These are phyloP conservation scores for Mitragyna speciosa DNA, from an alignment of 257 asterid species.

Conservation along the genomic window DNA sequence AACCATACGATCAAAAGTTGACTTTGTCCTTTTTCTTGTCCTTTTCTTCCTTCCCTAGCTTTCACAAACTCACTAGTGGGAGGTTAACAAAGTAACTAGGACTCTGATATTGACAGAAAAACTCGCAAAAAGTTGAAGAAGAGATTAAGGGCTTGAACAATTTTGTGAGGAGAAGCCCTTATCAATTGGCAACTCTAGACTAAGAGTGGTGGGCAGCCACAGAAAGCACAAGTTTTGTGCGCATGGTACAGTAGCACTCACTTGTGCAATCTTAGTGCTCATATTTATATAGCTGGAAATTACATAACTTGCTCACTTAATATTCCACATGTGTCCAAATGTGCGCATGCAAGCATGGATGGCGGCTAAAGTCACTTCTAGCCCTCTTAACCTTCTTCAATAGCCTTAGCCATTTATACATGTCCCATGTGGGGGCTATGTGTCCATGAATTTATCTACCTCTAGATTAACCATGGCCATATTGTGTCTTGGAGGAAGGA, in stretches of 20 bases:
- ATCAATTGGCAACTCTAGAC: constrained; percentile 14
- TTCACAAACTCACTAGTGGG: background rate
- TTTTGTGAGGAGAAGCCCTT: background rate
- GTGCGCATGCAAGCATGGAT: constrained; percentile 67
- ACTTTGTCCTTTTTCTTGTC: background rate
- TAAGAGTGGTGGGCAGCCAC: constrained; percentile 49
- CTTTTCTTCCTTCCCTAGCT: background rate
- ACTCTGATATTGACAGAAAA: constrained; percentile 5
- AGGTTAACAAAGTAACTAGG: constrained; percentile 5
- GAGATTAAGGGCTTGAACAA: background rate
- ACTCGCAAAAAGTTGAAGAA: constrained; percentile 1
- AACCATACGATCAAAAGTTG: background rate
- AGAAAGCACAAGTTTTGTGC: constrained; percentile 39
- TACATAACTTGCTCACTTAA: constrained; percentile 8
- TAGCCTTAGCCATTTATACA: constrained; percentile 21
- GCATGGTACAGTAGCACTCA: constrained; percentile 78
- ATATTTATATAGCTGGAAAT: background rate
- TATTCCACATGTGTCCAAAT: constrained; percentile 17
- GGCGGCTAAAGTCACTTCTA: constrained; percentile 72
- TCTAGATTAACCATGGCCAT: constrained; percentile 37
- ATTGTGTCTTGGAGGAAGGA: constrained; percentile 48
- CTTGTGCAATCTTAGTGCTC: constrained; percentile 28
- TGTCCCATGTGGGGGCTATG: constrained; percentile 59
- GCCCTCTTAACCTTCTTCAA: constrained; percentile 39
- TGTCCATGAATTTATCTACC: constrained; percentile 39